Base-by-base conservation (phyloP, 768 basidiomycete species). In the Steccherinum ochraceum region DNA sequence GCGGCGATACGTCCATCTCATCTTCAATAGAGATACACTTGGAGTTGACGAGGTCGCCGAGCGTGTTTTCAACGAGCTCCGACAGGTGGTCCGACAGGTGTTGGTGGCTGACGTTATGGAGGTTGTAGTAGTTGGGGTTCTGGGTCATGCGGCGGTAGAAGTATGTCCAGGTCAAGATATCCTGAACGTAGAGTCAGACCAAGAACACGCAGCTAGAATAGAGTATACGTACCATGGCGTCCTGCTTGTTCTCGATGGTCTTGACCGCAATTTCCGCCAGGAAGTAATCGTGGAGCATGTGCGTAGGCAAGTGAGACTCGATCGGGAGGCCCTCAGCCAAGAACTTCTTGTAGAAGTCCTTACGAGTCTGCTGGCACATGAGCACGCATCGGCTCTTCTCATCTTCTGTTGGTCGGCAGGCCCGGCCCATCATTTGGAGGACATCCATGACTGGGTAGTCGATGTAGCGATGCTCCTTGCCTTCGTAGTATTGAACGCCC, bases 311-410 rank as follows among this genome's bases (percentile, higher is more conserved):
- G 65, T 95, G 93, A 0, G 91, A 94, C 66, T 99, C 96, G 56
- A 98, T 96, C 4, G 95, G 96, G 23, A 99, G 71, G n/a, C 95
- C 96, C 64, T 98, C 94, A 1, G 86, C 85, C 46, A 99, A 67
- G 80, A 98, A 98, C 68, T 97, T 98, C 72, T 93, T 95, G 78
- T 94, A 98, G 69, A 98, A 99, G 65, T 98, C 95, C 68, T 98
- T 99, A 27, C 94, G 79, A 0, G 92, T 95, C 67, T 95, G 91
- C 60, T 98, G 95, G 61, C 91, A 93, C 93, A 99, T 97, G 30
- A 97, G 72, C 2, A 99, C 87, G 61, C 95, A 98, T 12, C 93
- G 87, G 58, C 91, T 93, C 52, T 86, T 84, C 2, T 87, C 84
- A 58, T 98, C 96, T 58, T 92, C 82, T 39, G 71, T 67, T 5